These are phyloP conservation scores for Russula foetens DNA, from an alignment of 768 basidiomycete species.

Conservation along the genomic window DNA sequence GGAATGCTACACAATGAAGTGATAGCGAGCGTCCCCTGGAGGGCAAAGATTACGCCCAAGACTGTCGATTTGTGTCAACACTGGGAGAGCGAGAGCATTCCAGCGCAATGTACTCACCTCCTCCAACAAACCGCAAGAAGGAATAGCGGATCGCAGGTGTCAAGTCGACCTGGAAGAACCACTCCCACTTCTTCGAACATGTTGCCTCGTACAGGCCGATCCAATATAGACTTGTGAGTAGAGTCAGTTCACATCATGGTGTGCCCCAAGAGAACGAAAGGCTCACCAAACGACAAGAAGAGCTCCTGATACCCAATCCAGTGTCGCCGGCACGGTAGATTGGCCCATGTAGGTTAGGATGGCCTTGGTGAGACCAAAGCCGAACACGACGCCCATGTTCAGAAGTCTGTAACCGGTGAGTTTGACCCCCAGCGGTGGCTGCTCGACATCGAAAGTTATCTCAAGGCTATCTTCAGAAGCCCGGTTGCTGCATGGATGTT, in stretches of 20 bases:
- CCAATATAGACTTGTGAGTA: not conserved
- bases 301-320: slow-evolving; percentile 4
- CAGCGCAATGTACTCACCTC: slow-evolving; percentile 3
- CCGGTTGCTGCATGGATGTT: not conserved
- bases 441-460: not conserved
- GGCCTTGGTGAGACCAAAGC: not conserved
- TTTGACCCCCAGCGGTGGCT: not conserved
- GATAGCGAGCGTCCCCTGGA: not conserved
- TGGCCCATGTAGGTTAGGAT: slow-evolving; percentile 4
- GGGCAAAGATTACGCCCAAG: not conserved
- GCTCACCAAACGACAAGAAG: slow-evolving; percentile 3
- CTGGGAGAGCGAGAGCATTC: no score
- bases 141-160: not conserved
- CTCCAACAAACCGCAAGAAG: slow-evolving; percentile 1
- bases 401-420: slow-evolving; percentile 1
- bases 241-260: not conserved
- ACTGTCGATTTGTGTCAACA: not conserved
- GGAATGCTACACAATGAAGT: slow-evolving; percentile 2
- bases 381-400: not conserved
- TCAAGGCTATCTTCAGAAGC: not conserved
- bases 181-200: not conserved
- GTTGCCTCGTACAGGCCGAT: not conserved
- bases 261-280: not conserved
- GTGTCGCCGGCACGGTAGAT: not conserved
- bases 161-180: slow-evolving; percentile 8